Evolutionary conservation across 2,329 filamentous ascomycete species (phyloP), one percentile per base, ranked within the genome.

Genomic region (Dactylonectria estremocensis): DNA sequence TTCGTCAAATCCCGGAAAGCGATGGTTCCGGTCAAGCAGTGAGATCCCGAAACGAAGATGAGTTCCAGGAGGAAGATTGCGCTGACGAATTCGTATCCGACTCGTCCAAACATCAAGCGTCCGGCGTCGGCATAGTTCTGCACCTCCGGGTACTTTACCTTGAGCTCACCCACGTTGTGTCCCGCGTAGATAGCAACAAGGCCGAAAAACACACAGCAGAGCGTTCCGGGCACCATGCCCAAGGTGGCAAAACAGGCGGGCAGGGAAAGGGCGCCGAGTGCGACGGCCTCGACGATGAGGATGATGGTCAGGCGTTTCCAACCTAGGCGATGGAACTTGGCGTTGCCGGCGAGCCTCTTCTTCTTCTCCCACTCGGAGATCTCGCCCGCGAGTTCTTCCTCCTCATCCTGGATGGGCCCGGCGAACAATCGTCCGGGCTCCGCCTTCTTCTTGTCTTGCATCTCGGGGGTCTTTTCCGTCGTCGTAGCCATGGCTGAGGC

Each of bases 291-390:
- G 28, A 66, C 64, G 14, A 66, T 66, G 64, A 66, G 64, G 28
- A 66, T 66, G 48, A 66, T 54, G 58, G 61, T 59, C 20, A 66
- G 58, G 28, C 64, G 64, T 37, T 66, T 66, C 64, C 64, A 66
- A 37, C 64, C 64, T 13, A 66, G 58, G 3, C 64, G 64, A 40
- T 66, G 64, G 53, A 66, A 66, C 64, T 66, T 66, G 37, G 64
- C 64, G 35, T 66, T 61, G 48, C 64, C 64, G 31, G 64, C 64
- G 50, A 66, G 28, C 5, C 45, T 61, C 64, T 66, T 66, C 58
- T 66, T 66, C 64, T 66, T 66, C 46, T 66, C 64, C 64, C 64
- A 66, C 52, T 66, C 64, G 7, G 64, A 56, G 24, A 66, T 55
- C 53, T 66, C 64, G 10, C 64, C 64, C 5, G 64, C 59, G n/a